Conservation (phyloP, 2,329 filamentous ascomycete genomes). For the Phaeosphaeria sp. region DNA sequence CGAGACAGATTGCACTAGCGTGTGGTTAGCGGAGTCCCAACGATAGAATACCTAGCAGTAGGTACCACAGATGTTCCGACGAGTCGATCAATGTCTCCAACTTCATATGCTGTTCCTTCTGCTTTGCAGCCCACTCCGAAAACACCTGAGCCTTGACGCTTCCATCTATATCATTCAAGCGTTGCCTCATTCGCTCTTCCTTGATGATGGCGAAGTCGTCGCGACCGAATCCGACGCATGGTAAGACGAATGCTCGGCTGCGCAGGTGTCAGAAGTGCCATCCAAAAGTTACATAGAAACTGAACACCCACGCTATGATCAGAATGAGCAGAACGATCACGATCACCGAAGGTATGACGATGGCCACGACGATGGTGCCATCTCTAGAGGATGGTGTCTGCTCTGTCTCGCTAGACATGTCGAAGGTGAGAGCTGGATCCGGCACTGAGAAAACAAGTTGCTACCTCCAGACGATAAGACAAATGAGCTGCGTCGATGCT, state of each 20-base stretch:
- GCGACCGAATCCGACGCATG: constrained; percentile 14
- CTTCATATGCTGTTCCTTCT: constrained; percentile 22
- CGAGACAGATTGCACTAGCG: constrained; percentile 46
- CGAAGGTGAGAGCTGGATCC: too few relatives aligned
- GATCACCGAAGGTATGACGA: constrained; percentile 41
- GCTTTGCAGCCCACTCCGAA: constrained; percentile 39
- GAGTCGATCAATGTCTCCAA: constrained; percentile 17
- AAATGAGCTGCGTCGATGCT: background rate
- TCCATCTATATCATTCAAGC: constrained; percentile 39
- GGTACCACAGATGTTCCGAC: constrained; percentile 36
- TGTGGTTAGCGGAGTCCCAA: constrained; percentile 7
- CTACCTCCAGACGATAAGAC: background rate
- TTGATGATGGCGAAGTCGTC: constrained; percentile 19
- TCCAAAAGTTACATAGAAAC: background rate
- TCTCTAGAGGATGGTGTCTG: constrained; percentile 7
- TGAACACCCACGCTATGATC: constrained; percentile 36
- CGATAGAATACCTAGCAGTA: background rate
- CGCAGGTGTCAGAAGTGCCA: constrained; percentile 2
- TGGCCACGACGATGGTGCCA: constrained; percentile 34
- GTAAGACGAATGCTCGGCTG: constrained; percentile 33
- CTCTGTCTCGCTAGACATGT: constrained; percentile 24
- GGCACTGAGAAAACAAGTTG: background rate
- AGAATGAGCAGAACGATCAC: constrained; percentile 39
- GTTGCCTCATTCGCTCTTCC: constrained; percentile 33
- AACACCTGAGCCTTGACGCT: constrained; percentile 41